Base-by-base conservation (phyloP, 805 yeast genomes). In the Spathaspora passalidarum region DNA sequence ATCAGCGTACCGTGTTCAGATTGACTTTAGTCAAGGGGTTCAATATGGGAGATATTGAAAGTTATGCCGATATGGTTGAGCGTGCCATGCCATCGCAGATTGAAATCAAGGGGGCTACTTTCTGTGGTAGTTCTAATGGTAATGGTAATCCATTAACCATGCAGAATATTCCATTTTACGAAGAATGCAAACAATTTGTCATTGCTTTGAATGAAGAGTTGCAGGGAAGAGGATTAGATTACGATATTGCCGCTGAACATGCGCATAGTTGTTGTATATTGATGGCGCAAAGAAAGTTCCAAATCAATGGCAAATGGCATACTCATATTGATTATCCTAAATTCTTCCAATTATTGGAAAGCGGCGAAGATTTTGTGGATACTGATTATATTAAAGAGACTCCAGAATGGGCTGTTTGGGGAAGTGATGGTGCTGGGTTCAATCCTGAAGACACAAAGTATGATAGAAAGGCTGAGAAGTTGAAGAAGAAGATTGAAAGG, bases 91-190 rank as follows among this genome's bases (percentile, higher is more conserved):
- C 97, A 2, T 84, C 96, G 37, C 87, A 90, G 56, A 86, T 90
- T 48, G 97, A 90, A 65, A 85, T 90, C 49, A 90, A 90, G 66
- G 97, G 97, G 45, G 97, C 96, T 10, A 90, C 97, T 0, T 90
- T 88, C 68, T 89, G 97, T 72, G 97, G 97, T 0, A 85, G 95
- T 0, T 86, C 96, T 10, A 69, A 69, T 46, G 88, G 84, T 39
- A 86, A 88, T 61, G 91, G 94, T 26, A 88, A 90, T 59, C 91
- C 96, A 40, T 72, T 90, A 53, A 89, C 97, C 2, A 90, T 90
- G 97, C 92, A 90, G 61, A 90, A 90, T 59, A 94, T 91, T 46
- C 97, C 97, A 38, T 90, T 87, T 60, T 90, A 90, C 60, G 96
- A 88, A 51, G 97, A 90, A 62, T 92, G 96, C 60, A 82, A 81